Percentiles rank a stretch among this genome's conserved stretches.
These are phyloP conservation scores for Lipomyces yamadae DNA, from an alignment of 805 yeast genomes.

Conservation along the genomic window DNA sequence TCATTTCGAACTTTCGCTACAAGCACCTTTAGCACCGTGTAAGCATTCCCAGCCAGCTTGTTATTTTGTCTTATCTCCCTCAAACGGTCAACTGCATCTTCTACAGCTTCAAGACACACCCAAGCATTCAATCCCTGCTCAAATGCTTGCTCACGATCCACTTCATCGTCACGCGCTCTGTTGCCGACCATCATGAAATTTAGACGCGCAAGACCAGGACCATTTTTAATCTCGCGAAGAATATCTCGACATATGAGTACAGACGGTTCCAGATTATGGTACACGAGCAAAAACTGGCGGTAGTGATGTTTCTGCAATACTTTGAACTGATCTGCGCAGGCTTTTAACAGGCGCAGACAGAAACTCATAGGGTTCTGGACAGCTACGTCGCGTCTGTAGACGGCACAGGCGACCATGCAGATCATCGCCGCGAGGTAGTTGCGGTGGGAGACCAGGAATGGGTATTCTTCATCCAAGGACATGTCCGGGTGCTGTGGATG, in stretches of 20 bases:
- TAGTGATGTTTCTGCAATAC: neutral
- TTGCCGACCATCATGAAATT: neutral
- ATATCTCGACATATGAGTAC: neutral
- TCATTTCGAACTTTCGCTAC: neutral
- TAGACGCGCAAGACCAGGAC: neutral
- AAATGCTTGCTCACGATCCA: neutral
- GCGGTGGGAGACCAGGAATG: constrained; percentile 26
- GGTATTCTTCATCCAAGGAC: constrained; percentile 23
- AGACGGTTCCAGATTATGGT: neutral
- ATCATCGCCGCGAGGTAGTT: constrained; percentile 31
- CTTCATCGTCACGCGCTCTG: no score
- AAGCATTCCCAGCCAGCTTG: neutral
- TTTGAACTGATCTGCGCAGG: neutral
- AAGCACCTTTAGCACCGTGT: neutral
- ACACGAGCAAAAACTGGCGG: neutral
- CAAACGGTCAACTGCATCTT: neutral
- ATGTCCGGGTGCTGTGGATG: constrained; percentile 19
- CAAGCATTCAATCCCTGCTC: neutral
- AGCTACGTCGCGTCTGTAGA: constrained; percentile 29
- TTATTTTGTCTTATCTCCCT: neutral
- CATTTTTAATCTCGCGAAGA: neutral
- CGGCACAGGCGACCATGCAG: constrained; percentile 33
- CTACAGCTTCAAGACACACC: constrained; percentile 4
- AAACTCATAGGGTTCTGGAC: constrained; percentile 34
- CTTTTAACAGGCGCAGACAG: constrained; percentile 26